Evolutionary conservation across 371 early-diverging fungal genomes (phyloP).

Genomic region (Parasitella parasitica): DNA sequence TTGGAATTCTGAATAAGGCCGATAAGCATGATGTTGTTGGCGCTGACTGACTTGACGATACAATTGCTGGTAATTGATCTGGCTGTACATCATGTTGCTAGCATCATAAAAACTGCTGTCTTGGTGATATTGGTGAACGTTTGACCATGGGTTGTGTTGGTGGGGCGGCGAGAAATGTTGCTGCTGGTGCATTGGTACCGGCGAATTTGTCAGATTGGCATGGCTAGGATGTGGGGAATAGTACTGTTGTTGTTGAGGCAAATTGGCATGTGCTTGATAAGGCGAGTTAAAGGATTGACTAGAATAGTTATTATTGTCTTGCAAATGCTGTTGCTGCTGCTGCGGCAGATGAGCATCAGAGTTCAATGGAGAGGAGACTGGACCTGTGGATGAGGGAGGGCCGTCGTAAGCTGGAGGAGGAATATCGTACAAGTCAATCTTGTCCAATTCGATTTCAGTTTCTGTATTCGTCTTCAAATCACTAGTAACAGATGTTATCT

Average conservation of each 20-base stretch:
- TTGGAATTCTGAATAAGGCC: slow-evolving; percentile 45
- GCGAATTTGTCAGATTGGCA: slow-evolving; percentile 13
- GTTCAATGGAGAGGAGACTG: slow-evolving; percentile 4
- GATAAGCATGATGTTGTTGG: slow-evolving; percentile 27
- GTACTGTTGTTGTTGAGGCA: slow-evolving; percentile 3
- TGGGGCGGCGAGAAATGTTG: slow-evolving; percentile 1
- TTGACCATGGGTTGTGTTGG: slow-evolving; percentile 1
- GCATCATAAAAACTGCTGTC: slow-evolving; percentile 14
- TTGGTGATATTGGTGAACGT: slow-evolving; percentile 3
- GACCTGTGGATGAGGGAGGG: no score
- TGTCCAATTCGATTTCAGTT: slow-evolving; percentile 22
- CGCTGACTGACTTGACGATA: slow-evolving; percentile 39
- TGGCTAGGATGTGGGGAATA: slow-evolving; percentile 13
- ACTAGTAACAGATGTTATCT: slow-evolving; percentile 24
- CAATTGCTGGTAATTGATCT: slow-evolving; percentile 39
- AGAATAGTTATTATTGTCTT: background rate
- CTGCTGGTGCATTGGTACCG: slow-evolving; percentile 27
- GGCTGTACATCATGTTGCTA: slow-evolving; percentile 9
- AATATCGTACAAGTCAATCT: slow-evolving; percentile 38
- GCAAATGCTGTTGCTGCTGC: background rate
- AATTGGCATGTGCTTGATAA: slow-evolving; percentile 19
- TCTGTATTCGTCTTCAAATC: slow-evolving; percentile 26
- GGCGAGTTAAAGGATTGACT: slow-evolving; percentile 14
- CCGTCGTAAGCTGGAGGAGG: slow-evolving; percentile 43
- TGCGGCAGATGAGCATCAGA: slow-evolving; percentile 8